These are phyloP conservation scores for Paradendryphiella salina DNA, from an alignment of 2,329 filamentous ascomycete genomes.

Conservation along the genomic window DNA sequence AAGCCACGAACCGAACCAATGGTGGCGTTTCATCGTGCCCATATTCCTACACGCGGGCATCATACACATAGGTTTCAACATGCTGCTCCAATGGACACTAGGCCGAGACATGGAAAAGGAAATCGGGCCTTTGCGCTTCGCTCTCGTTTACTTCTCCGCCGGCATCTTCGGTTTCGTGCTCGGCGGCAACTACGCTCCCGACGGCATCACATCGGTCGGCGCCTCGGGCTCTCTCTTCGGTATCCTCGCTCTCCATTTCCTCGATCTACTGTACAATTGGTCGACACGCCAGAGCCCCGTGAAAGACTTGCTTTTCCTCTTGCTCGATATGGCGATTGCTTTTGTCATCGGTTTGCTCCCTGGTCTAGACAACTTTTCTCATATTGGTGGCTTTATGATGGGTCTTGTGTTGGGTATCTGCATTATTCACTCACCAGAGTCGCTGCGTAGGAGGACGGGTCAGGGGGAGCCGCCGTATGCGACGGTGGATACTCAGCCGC, in stretches of 20 bases:
- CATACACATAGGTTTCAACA: constrained; percentile 94
- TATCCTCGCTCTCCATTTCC: constrained; percentile 81
- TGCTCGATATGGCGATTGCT: constrained; percentile 82
- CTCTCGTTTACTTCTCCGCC: constrained; percentile 83
- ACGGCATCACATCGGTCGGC: constrained; percentile 77
- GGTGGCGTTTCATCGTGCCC: constrained; percentile 93
- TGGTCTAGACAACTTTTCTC: constrained; percentile 93
- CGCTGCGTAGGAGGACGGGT: constrained; percentile 73
- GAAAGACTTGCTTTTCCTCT: constrained; percentile 84
- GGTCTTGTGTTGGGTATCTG: constrained; percentile 85
- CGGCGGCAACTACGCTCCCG: constrained; percentile 88
- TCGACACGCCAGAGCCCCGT: constrained; percentile 72
- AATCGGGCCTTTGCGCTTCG: constrained; percentile 86
- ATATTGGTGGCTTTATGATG: constrained; percentile 95
- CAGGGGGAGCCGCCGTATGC: constrained; percentile 70
- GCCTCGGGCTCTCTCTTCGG: constrained; percentile 91
- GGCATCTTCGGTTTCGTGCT: constrained; percentile 97
- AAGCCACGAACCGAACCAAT: constrained; percentile 78
- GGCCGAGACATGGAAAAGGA: constrained; percentile 89
- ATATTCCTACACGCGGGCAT: constrained; percentile 95
- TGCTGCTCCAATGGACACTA: constrained; percentile 86
- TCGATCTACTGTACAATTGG: constrained; percentile 95
- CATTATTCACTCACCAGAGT: constrained; percentile 83
- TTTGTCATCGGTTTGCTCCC: constrained; percentile 92
- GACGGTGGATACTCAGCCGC: constrained; percentile 55